These are phyloP conservation scores for Naematelia aurantialba DNA, from an alignment of 768 basidiomycete genomes.

Conservation along the genomic window DNA sequence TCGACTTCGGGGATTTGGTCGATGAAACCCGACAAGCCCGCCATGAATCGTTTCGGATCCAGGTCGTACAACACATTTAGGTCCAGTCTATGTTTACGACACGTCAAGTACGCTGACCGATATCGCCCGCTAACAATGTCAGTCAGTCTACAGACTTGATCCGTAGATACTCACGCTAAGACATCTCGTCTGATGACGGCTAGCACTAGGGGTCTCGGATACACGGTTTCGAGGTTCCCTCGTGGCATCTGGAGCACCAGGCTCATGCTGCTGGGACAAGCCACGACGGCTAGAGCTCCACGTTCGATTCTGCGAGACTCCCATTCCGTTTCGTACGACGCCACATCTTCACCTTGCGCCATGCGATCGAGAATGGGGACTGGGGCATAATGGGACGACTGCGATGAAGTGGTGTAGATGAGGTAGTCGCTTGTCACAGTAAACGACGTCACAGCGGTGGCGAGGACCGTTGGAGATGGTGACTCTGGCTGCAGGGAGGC, in stretches of 20 bases:
- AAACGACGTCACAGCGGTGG: conserved; percentile 61
- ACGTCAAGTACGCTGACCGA: conserved; percentile 81
- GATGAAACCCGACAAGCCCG: conserved; percentile 63
- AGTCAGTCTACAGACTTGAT: conserved; percentile 4
- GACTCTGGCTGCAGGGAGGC: conserved; percentile 18
- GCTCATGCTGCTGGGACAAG: conserved; percentile 80
- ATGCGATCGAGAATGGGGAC: conserved; percentile 45
- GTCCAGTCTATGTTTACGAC: conserved; percentile 89
- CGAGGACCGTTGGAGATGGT: conserved; percentile 26
- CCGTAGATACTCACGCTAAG: conserved; percentile 58
- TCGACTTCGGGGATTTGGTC: conserved; percentile 86
- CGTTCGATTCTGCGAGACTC: conserved; percentile 79
- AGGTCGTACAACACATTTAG: conserved; percentile 83
- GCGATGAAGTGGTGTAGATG: conserved; percentile 77
- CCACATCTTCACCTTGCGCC: conserved; percentile 34
- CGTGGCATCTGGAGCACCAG: conserved; percentile 95
- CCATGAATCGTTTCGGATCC: conserved; percentile 64
- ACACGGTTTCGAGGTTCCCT: conserved; percentile 93
- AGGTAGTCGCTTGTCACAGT: conserved; percentile 66
- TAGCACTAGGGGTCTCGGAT: conserved; percentile 86
- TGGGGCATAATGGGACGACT: conserved; percentile 73
- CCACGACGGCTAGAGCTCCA: conserved; percentile 81
- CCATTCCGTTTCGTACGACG: conserved; percentile 53
- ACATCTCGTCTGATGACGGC: conserved; percentile 74
- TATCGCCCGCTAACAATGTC: conserved; percentile 61